These are phyloP conservation scores for Funneliformis mosseae DNA, from an alignment of 192 early-diverging fungal genomes.

Conservation along the genomic window DNA sequence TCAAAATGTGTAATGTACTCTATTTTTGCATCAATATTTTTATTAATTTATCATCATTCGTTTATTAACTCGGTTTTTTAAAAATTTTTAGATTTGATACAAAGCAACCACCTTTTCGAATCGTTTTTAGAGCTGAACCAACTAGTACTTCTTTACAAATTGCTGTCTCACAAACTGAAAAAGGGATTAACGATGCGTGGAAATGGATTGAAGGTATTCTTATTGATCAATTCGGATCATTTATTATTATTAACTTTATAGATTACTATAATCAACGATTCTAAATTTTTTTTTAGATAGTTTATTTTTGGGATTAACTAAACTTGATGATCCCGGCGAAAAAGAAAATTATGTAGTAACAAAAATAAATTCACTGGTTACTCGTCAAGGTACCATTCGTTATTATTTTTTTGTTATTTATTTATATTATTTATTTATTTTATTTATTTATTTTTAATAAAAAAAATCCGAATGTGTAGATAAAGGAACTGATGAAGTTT, in stretches of 20 bases:
- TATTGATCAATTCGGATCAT: neutral
- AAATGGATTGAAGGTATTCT: slow-evolving; percentile 75
- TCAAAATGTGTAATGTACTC: slow-evolving; percentile 81
- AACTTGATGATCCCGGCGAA: slow-evolving; percentile 76
- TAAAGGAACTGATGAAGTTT: slow-evolving; percentile 76
- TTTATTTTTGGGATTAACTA: slow-evolving; percentile 67
- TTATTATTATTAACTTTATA: neutral
- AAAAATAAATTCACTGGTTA: slow-evolving; percentile 88
- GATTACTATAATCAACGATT: neutral
- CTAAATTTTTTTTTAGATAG: slow-evolving; percentile 58
- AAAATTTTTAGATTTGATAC: slow-evolving; percentile 73
- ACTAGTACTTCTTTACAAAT: slow-evolving; percentile 71
- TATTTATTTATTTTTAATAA: neutral
- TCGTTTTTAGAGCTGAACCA: slow-evolving; percentile 70
- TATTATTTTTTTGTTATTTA: slow-evolving; percentile 10
- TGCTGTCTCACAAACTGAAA: slow-evolving; percentile 80
- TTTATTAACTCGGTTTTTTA: neutral
- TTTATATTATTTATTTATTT: slow-evolving; percentile 1
- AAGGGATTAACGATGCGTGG: slow-evolving; percentile 89
- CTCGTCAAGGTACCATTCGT: slow-evolving; percentile 62
- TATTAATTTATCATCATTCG: no score
- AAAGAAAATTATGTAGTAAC: slow-evolving; percentile 86
- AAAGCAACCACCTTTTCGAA: slow-evolving; percentile 89
- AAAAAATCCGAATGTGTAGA: slow-evolving; percentile 42
- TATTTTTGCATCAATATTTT: neutral